Conservation (phyloP, 2,329 filamentous ascomycete species). For the Mycosphaerella arachidis region DNA sequence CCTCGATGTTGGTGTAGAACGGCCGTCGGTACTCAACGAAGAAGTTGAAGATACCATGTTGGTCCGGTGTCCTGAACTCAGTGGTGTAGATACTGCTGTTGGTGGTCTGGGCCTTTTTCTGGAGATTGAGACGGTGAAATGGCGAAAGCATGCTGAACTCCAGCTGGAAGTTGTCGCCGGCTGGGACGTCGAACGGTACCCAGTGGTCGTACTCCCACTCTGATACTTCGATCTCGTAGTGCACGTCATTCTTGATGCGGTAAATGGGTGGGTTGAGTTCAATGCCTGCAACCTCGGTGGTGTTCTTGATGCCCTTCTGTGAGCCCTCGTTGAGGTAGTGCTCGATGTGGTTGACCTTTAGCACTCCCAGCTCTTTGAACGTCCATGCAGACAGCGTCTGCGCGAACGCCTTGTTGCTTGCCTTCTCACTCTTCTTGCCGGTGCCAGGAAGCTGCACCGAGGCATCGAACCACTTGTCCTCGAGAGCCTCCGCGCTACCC, state of each 20-base stretch:
- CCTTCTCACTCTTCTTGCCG: constrained; percentile 54
- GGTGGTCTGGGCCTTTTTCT: constrained; percentile 49
- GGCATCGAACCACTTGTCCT: constrained; percentile 83
- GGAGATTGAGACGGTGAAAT: constrained; percentile 81
- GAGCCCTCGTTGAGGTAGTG: constrained; percentile 62
- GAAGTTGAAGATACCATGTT: constrained; percentile 99
- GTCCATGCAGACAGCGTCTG: constrained; percentile 87
- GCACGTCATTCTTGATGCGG: constrained; percentile 90
- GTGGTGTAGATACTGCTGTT: constrained; percentile 70
- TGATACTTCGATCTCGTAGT: constrained; percentile 82
- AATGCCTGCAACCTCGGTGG: constrained; percentile 38
- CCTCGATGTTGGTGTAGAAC: constrained; percentile 81
- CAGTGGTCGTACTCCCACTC: constrained; percentile 75
- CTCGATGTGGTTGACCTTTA: constrained; percentile 77
- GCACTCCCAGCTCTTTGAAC: constrained; percentile 87
- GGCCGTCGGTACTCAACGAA: constrained; percentile 94
- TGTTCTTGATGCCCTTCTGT: constrained; percentile 36
- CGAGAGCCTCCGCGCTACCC: constrained; percentile 79
- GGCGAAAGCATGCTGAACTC: constrained; percentile 99
- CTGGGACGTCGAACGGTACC: constrained; percentile 66
- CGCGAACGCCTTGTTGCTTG: constrained; percentile 79
- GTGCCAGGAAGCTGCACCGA: constrained; percentile 58
- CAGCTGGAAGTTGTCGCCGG: constrained; percentile 74
- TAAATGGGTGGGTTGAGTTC: constrained; percentile 79
- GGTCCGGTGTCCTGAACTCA: constrained; percentile 81